These are phyloP conservation scores for Phytopythium ostracodes DNA, from an alignment of 352 stramenopile species.

Conservation along the genomic window DNA sequence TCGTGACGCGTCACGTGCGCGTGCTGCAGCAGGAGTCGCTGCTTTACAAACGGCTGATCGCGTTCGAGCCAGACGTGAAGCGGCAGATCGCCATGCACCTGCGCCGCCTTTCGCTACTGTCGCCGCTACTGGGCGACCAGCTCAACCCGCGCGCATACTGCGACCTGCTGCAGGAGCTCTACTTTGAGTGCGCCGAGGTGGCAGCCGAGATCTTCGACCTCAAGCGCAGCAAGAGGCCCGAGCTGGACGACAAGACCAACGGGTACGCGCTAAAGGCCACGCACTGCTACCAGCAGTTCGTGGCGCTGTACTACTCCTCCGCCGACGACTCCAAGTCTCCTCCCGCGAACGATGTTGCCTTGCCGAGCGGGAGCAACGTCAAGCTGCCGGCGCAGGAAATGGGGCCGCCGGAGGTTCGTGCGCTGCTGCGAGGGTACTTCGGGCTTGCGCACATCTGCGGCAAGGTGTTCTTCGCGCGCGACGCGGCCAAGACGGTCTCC, in stretches of 20 bases:
- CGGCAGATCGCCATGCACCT: slow-evolving; percentile 65
- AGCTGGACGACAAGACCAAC: slow-evolving; percentile 33
- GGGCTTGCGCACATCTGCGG: slow-evolving; percentile 57
- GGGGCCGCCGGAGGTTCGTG: slow-evolving; percentile 33
- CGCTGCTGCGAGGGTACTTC: slow-evolving; percentile 55
- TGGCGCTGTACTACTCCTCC: slow-evolving; percentile 58
- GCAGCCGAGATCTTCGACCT: slow-evolving; percentile 58
- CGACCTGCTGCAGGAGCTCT: slow-evolving; percentile 60
- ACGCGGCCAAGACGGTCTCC: slow-evolving; percentile 45
- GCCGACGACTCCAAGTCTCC: slow-evolving; percentile 4
- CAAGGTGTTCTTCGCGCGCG: slow-evolving; percentile 36
- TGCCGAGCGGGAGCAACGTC: slow-evolving; percentile 27
- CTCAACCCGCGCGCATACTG: slow-evolving; percentile 53
- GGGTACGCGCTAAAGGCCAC: slow-evolving; percentile 58
- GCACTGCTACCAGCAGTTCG: slow-evolving; percentile 67
- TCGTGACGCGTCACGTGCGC: slow-evolving; percentile 61
- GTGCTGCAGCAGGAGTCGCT: slow-evolving; percentile 52
- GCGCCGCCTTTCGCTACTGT: slow-evolving; percentile 41
- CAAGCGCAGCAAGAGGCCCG: slow-evolving; percentile 40
- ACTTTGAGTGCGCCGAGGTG: slow-evolving; percentile 60
- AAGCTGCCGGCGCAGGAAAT: slow-evolving; percentile 22
- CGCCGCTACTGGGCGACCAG: slow-evolving; percentile 33
- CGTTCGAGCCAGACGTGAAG: slow-evolving; percentile 52
- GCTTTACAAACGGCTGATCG: slow-evolving; percentile 48
- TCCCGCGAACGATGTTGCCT: too few relatives aligned